A percentile compares a stretch with the other conserved stretches of the same genome.
These are phyloP conservation scores for Rutstroemia sp. DNA, from an alignment of 2,329 filamentous ascomycete genomes.

Conservation along the genomic window DNA sequence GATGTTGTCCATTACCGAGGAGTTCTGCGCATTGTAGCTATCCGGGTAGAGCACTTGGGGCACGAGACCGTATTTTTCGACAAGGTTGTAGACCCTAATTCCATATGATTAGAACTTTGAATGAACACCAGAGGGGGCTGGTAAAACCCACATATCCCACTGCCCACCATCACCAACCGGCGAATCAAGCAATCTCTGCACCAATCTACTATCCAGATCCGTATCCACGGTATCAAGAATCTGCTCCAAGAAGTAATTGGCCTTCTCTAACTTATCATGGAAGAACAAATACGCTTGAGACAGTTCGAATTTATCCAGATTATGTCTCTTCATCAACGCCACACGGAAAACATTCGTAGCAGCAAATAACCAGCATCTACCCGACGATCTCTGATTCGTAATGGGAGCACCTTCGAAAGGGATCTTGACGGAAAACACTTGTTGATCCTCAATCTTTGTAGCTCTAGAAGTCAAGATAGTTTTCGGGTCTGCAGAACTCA, in stretches of 20 bases:
- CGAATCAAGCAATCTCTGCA: slow-evolving; percentile 60
- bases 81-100: slow-evolving; percentile 64
- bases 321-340: slow-evolving; percentile 79
- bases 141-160: slow-evolving; percentile 60
- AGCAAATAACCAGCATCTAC: slow-evolving; percentile 88
- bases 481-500: slow-evolving; percentile 60
- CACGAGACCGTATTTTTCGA: slow-evolving; percentile 82
- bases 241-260: slow-evolving; percentile 83
- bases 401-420: slow-evolving; percentile 75
- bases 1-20: slow-evolving; percentile 60
- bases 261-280: slow-evolving; percentile 90
- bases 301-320: slow-evolving; percentile 73
- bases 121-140: neutral
- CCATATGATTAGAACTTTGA: neutral
- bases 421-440: slow-evolving; percentile 78
- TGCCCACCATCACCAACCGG: slow-evolving; percentile 78
- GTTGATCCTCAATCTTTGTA: slow-evolving; percentile 59
- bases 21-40: slow-evolving; percentile 68
- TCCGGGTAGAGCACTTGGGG: slow-evolving; percentile 78
- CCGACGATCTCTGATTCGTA: slow-evolving; percentile 75
- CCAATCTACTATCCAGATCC: slow-evolving; percentile 63
- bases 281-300: slow-evolving; percentile 85
- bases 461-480: slow-evolving; percentile 57
- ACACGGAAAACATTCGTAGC: slow-evolving; percentile 87
- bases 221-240: slow-evolving; percentile 67